Base-by-base conservation (phyloP, 192 early-diverging fungal species). In the Coemansia sp. region DNA sequence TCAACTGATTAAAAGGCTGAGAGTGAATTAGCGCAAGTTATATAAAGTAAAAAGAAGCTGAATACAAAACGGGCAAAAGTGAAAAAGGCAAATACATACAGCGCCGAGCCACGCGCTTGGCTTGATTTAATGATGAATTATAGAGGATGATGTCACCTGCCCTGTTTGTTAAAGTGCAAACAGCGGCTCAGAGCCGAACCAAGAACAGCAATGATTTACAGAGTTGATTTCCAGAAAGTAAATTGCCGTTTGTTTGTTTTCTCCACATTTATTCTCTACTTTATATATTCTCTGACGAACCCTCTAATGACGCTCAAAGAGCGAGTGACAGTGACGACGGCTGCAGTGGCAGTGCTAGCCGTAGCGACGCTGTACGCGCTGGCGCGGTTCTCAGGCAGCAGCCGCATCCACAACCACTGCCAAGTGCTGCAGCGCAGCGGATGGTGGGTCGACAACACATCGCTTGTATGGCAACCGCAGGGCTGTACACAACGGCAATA, bases 401-500 rank as follows among this genome's bases (percentile, higher is more conserved):
- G 50, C 37, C 59, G 62, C 41, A 48, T 52, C 10, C 65, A 66
- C 67, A 63, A 76, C 73, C 74, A 61, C 22, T 76, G 74, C 62
- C 6, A 7, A 15, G 74, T 69, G 15, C 21, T 71, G 19, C 62
- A 70, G 52, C 23, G 19, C 21, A 54, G 55, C 9, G 87, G 87
- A 2, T 85, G 84, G 73, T 89, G 83, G 80, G 61, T 75, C 14
- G 82, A 84, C 55, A 35, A 41, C 2, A 11, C 53, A 2, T 56
- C 70, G n/a, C 79, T 75, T 0, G 64, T 78, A 15, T 89, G 88
- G 88, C 84, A 89, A 49, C 81, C 86, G 6, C 56, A 77, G 7
- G 84, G 81, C 3, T 89, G 88, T 62, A 87, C 86, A 76, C 72
- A 86, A 41, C 76, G 81, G 22, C 73, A 69, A 21, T 91, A 89